Percentiles rank a stretch among this genome's conserved stretches.
phyloP scores from a whole-genome alignment of 768 basidiomycete species.

The Mrakia gelida region DNA sequence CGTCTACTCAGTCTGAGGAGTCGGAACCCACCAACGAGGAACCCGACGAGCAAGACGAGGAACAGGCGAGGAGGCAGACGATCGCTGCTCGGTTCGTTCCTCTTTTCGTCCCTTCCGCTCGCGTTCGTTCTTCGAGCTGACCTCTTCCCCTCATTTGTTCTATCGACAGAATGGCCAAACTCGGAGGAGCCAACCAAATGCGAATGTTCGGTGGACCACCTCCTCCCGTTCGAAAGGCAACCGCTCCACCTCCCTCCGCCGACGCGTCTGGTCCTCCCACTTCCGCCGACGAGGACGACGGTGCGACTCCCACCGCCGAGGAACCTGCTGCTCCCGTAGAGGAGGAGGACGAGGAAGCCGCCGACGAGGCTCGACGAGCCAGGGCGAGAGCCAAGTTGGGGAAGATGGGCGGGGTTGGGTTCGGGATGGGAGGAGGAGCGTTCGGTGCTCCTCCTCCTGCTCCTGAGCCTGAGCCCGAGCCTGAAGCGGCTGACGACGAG shows the following conservation, averaged over 20 bases:
- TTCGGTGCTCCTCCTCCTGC: slow-evolving; percentile 11
- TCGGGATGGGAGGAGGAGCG: slow-evolving; percentile 27
- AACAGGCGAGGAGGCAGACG: slow-evolving; percentile 55
- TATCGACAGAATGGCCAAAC: slow-evolving; percentile 66
- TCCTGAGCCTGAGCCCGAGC: neutral
- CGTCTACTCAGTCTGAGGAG: neutral
- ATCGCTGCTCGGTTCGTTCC: slow-evolving; percentile 66
- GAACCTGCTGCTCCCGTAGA: neutral
- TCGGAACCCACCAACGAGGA: slow-evolving; percentile 36
- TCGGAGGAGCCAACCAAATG: slow-evolving; percentile 62
- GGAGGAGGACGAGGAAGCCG: slow-evolving; percentile 29
- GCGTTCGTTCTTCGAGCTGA: neutral
- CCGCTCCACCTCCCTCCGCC: neutral
- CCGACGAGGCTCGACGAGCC: slow-evolving; percentile 24
- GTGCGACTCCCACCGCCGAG: neutral
- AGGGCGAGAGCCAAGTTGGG: slow-evolving; percentile 30
- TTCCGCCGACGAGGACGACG: neutral
- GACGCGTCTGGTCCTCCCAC: neutral
- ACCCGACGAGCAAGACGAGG: slow-evolving; percentile 47
- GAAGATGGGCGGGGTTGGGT: slow-evolving; percentile 20
- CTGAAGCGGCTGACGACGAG: neutral
- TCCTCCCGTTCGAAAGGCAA: neutral
- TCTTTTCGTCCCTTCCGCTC: neutral
- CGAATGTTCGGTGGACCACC: slow-evolving; percentile 29
- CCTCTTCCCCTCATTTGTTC: neutral